These are phyloP conservation scores for Prototheca wickerhamii DNA, from an alignment of 163 green algal genomes.

Conservation along the genomic window DNA sequence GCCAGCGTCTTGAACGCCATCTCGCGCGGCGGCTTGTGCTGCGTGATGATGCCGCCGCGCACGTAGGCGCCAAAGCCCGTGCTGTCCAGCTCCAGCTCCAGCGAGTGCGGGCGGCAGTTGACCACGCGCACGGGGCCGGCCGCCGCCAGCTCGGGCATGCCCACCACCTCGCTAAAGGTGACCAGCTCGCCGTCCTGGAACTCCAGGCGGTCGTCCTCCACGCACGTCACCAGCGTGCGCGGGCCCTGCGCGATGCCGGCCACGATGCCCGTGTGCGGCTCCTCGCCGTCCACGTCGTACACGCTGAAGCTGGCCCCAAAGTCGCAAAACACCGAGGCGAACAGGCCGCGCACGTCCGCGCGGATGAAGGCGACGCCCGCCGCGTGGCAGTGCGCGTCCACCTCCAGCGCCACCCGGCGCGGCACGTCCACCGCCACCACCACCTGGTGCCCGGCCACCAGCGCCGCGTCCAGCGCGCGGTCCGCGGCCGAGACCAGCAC, in stretches of 20 bases:
- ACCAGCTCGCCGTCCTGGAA: constrained; percentile 88
- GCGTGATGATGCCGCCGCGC: constrained; percentile 81
- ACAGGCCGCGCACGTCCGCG: constrained; percentile 72
- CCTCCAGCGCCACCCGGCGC: constrained; percentile 49
- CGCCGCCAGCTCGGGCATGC: constrained; percentile 86
- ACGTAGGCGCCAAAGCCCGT: constrained; percentile 42
- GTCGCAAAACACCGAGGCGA: constrained; percentile 91
- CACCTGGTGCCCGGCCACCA: constrained; percentile 62
- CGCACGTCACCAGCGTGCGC: constrained; percentile 82
- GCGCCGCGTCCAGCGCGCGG: constrained; percentile 45
- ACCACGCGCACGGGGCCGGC: constrained; percentile 65
- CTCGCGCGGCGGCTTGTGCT: constrained; percentile 81
- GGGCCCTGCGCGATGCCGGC: constrained; percentile 63
- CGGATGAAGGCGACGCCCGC: constrained; percentile 77
- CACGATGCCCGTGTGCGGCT: constrained; percentile 88
- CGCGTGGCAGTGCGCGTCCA: constrained; percentile 75
- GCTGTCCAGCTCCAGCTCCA: constrained; percentile 87
- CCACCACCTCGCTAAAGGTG: constrained; percentile 82
- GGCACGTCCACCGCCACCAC: constrained; percentile 67
- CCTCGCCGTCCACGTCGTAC: constrained; percentile 85
- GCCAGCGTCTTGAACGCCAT: constrained; percentile 70
- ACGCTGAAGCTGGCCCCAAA: constrained; percentile 84
- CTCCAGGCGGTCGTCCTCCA: constrained; percentile 96
- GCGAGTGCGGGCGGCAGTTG: constrained; percentile 80
- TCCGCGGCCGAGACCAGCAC: constrained; percentile 59